Evolutionary conservation across 2,329 filamentous ascomycete genomes (phyloP), one percentile per base, ranked within the genome.

Genomic region (Penicillium polonicum): DNA sequence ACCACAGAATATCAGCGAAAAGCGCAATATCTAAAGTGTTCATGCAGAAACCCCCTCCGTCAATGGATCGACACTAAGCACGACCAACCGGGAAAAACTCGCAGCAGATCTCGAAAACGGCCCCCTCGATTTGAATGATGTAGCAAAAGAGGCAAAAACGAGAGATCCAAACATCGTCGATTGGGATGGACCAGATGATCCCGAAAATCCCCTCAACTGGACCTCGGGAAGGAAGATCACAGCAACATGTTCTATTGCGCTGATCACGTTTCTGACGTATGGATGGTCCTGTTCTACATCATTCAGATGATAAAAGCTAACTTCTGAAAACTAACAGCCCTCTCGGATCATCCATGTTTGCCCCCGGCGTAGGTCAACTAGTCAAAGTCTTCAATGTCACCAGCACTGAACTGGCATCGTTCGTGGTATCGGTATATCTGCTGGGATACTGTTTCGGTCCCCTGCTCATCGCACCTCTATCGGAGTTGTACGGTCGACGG

Each of bases 401-500:
- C 4, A 77, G 76, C 57, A 60, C 69, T 3, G 79, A 79, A 7
- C 64, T 82, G 2, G 79, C 73, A 4, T 74, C 83, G 10, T 81
- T 86, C 66, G 80, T 83, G 13, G 83, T 86, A 35, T 85, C 81
- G 57, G 85, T 88, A 57, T 88, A 85, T 67, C 72, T 88, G 2
- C 72, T 88, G 0, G 84, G 84, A 2, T 87, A 85, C 60, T 81
- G 79, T 27, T 74, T 86, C 35, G 84, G 85, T 0, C 85, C 85
- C 0, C 70, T 87, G 5, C 76, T 85, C 43, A 70, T 87, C 3
- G 82, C 83, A 2, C 85, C 84, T 0, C 64, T 86, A 29, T 85
- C 81, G 1, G 87, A 89, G 68, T 83, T 89, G 58, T 88, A 87
- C 66, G 87, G 87, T 1, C 79, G 87, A 8, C 72, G 82, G 10